These are phyloP conservation scores for Gastrodia elata DNA, from an alignment of 106 monocot species.

Conservation along the genomic window DNA sequence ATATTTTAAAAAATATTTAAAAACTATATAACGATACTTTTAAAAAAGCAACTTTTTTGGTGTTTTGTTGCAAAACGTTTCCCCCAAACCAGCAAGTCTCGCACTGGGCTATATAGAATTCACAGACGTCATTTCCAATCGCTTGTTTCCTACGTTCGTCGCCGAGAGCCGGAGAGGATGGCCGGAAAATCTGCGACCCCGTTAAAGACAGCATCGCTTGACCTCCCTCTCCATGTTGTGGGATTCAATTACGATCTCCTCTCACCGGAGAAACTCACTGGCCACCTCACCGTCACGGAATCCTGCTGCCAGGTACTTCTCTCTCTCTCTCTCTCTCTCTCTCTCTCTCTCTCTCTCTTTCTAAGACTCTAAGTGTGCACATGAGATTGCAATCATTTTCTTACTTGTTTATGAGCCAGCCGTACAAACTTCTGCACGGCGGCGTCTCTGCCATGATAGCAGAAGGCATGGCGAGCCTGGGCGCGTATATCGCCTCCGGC, in stretches of 20 bases:
- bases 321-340: neutral
- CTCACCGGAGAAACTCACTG: constrained; percentile 35
- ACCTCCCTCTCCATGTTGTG: constrained; percentile 26
- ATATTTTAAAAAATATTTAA: too few species aligned
- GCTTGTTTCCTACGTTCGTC: neutral
- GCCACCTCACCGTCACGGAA: constrained; percentile 40
- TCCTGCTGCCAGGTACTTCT: constrained; percentile 43
- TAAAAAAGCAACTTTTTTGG: too few species aligned
- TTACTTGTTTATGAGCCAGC: constrained; percentile 19
- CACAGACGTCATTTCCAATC: neutral
- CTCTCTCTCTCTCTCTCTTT: neutral
- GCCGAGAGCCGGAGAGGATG: neutral
- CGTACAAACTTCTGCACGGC: constrained; percentile 42
- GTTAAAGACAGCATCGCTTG: constrained; percentile 17
- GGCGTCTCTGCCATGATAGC: constrained; percentile 54
- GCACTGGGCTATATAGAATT: too few species aligned
- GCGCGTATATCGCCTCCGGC: constrained; percentile 38
- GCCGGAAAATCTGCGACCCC: neutral
- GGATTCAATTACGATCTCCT: constrained; percentile 42
- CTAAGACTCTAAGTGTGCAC: too few species aligned
- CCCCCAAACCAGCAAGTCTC: too few species aligned
- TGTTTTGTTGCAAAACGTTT: too few species aligned
- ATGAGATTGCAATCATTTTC: neutral
- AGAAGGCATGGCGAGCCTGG: constrained; percentile 47
- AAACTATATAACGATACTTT: too few species aligned